Conservation (phyloP, 164 flowering plant species). For the Vitis cinerea region DNA sequence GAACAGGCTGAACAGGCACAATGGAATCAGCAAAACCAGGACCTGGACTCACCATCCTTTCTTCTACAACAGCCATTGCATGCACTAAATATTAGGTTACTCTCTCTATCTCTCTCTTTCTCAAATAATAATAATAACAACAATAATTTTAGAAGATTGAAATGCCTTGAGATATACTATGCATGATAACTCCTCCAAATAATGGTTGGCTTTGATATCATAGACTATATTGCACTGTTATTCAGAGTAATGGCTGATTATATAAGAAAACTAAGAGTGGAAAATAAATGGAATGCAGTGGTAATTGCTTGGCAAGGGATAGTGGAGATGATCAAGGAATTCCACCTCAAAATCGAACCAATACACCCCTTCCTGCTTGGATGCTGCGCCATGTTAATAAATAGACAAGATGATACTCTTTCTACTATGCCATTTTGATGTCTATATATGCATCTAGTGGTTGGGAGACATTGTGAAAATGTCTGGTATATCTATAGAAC, state of each 20-base stretch:
- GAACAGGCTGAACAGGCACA: constrained; percentile 20
- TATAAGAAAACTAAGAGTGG: not conserved
- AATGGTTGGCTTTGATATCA: no score
- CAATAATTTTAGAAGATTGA: not conserved
- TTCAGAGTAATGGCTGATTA: not conserved
- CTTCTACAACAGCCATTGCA: constrained; percentile 18
- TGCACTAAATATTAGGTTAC: constrained; percentile 22
- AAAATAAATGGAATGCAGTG: constrained; percentile 14
- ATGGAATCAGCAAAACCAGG: constrained; percentile 20
- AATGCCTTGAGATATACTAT: not conserved
- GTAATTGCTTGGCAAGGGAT: constrained; percentile 8
- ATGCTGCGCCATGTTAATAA: constrained; percentile 25
- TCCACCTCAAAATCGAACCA: constrained; percentile 3
- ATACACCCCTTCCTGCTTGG: constrained; percentile 30
- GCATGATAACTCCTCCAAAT: not conserved
- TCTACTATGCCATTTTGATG: not conserved
- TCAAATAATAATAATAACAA: not conserved
- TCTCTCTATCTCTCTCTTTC: not conserved
- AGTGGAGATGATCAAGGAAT: constrained; percentile 12
- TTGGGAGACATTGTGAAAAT: not conserved
- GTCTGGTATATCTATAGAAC: no score
- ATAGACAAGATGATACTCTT: not conserved
- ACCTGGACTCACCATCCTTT: constrained; percentile 7
- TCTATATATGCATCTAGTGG: not conserved
- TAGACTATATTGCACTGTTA: not conserved